Base-by-base conservation (phyloP, 495 filamentous ascomycete species). In the Hypoxylon fuscum region DNA sequence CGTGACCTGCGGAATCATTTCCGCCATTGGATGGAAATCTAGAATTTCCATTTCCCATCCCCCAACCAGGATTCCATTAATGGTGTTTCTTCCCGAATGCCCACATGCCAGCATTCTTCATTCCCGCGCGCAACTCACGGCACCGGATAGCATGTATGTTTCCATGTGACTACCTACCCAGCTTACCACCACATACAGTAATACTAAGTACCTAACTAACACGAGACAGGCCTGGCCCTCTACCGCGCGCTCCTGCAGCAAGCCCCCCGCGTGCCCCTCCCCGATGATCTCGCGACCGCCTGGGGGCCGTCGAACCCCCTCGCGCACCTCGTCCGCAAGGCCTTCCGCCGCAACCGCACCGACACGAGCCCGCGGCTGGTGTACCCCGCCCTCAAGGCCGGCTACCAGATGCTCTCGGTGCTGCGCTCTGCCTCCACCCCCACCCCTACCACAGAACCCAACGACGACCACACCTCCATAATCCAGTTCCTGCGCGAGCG, bases 121-220 rank as follows among this genome's bases (percentile, higher is more conserved):
- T 79, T 62, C 74, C 71, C 66, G 68, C 70, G 76, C 58, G 73
- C 75, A 59, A 81, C 74, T 62, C 81, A 74, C 68, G 72, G 68
- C 88, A 91, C 76, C 82, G 87, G 27, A 76, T 74, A 80, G 87
- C 88, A 74, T 90, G 88, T 90, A 73, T n/a, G n/a, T n/a, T n/a
- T n/a, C 35, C 35, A 27, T 27, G 25, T 8, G 3, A 27, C 8
- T 3, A 3, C 25, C 3, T 27, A 8, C 25, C n/a, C 11, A 6
- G 32, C 32, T 15, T 3, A 3, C n/a, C n/a, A 38, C 11, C 12
- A 38, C 35, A 38, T n/a, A n/a, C n/a, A n/a, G n/a, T n/a, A n/a
- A n/a, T n/a, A n/a, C n/a, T n/a, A n/a, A n/a, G n/a, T n/a, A n/a
- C n/a, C n/a, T 12, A 43, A 14, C 20, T 38, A 29, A 51, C 34